Percentiles rank a stretch among this genome's conserved stretches.
Evolutionary conservation across 306 rosid species (phyloP).

Genomic region (Malus domestica): DNA sequence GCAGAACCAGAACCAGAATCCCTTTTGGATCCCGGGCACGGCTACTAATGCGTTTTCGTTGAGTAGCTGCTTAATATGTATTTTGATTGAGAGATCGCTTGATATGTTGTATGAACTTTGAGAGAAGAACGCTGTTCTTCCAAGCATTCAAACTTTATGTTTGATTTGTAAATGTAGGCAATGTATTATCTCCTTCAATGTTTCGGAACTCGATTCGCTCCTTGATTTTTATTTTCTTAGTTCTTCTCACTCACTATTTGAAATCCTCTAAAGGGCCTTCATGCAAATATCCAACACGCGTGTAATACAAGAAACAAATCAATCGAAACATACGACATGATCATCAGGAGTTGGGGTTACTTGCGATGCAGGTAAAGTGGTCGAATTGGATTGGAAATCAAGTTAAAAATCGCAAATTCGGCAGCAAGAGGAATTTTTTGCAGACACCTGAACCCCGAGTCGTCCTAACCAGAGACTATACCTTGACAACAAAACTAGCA

Average conservation of each 20-base stretch:
- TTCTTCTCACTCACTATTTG: background rate
- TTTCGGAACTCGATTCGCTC: background rate
- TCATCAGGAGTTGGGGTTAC: background rate
- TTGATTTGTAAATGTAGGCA: slow-evolving; percentile 12
- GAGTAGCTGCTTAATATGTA: background rate
- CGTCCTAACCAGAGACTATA: background rate
- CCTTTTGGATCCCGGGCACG: slow-evolving; percentile 37
- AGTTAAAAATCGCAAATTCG: background rate
- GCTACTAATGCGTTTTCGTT: background rate
- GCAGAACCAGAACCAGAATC: slow-evolving; percentile 25
- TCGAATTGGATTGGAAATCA: too few relatives aligned
- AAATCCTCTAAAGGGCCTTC: background rate
- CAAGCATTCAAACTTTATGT: slow-evolving; percentile 8
- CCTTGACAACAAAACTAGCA: background rate
- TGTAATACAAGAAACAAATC: background rate
- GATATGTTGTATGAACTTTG: background rate
- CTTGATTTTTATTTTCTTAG: background rate
- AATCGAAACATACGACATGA: background rate
- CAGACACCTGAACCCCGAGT: background rate
- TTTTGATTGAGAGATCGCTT: background rate
- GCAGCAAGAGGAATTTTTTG: background rate
- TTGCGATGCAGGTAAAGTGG: background rate
- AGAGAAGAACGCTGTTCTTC: background rate
- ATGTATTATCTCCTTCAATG: background rate
- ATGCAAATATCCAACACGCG: background rate